phyloP scores from a whole-genome alignment of 441 rosid species.

The Gossypium schwendimanii region DNA sequence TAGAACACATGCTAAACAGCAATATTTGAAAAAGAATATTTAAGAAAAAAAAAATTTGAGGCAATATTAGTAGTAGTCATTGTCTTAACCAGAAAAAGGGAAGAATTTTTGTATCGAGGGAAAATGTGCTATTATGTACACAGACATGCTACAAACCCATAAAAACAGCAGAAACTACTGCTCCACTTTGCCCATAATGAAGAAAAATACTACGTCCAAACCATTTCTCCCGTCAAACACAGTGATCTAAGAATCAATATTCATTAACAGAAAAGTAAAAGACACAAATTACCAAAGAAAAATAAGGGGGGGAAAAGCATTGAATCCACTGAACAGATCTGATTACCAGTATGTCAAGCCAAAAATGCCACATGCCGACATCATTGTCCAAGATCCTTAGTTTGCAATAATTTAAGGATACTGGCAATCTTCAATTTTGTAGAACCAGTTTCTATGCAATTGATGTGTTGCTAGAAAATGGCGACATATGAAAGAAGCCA shows the following conservation, averaged over 20 bases:
- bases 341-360: constrained; percentile 17
- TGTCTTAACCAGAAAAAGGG: not conserved
- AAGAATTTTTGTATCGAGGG: not conserved
- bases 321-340: constrained; percentile 17
- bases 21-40: not conserved
- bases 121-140: not conserved
- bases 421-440: constrained; percentile 15
- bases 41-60: not conserved
- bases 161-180: not conserved
- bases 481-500: not conserved
- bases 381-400: constrained; percentile 13
- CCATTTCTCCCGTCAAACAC: not conserved
- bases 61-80: not conserved
- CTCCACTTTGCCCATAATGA: not conserved
- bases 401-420: constrained; percentile 8
- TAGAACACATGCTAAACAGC: not conserved
- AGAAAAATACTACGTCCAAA: too few species aligned
- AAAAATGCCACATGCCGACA: constrained; percentile 2
- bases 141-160: not conserved
- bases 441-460: constrained; percentile 5
- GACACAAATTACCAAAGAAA: not conserved
- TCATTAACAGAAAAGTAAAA: not conserved
- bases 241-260: not conserved
- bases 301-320: not conserved
- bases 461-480: not conserved